A percentile compares a stretch with the other conserved stretches of the same genome.
phyloP scores from a whole-genome alignment of 2,329 filamentous ascomycete species.

The Aspergillus versicolor region DNA sequence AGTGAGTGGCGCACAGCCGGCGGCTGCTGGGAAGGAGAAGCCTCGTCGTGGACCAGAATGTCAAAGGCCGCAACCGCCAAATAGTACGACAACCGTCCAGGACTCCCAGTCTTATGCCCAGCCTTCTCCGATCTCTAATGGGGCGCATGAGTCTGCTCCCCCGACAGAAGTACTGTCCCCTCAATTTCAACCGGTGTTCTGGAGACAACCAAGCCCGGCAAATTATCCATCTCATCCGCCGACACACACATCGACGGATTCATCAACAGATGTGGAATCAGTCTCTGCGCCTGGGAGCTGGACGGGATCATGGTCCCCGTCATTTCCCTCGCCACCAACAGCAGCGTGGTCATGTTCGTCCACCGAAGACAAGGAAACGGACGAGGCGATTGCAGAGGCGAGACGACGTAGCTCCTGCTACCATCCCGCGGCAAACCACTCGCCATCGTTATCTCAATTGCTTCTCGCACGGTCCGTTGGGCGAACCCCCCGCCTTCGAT shows the following conservation, averaged over 20 bases:
- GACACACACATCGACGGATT: not conserved
- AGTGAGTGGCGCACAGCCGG: slow-evolving; percentile 49
- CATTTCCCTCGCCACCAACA: not conserved
- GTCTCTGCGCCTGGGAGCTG: not conserved
- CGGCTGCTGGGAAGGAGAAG: slow-evolving; percentile 26
- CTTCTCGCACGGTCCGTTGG: slow-evolving; percentile 50
- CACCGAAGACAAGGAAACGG: not conserved
- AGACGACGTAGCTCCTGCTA: slow-evolving; percentile 2
- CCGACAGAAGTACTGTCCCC: not conserved
- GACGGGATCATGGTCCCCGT: not conserved
- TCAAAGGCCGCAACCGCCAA: not conserved
- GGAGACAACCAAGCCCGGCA: not conserved
- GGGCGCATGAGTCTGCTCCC: slow-evolving; percentile 8
- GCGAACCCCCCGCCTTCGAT: slow-evolving; percentile 75
- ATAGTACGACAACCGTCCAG: not conserved
- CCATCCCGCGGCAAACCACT: slow-evolving; percentile 22
- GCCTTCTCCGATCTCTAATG: slow-evolving; percentile 11
- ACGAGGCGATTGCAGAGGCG: slow-evolving; percentile 3
- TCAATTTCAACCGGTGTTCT: not conserved
- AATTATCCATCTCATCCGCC: not conserved
- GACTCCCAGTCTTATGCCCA: not conserved
- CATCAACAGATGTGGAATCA: not conserved
- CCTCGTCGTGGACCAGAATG: slow-evolving; percentile 5
- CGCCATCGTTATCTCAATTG: slow-evolving; percentile 37
- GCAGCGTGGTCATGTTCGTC: not conserved